Evolutionary conservation across 371 early-diverging fungal genomes (phyloP).

Genomic region (Mortierella sp.): DNA sequence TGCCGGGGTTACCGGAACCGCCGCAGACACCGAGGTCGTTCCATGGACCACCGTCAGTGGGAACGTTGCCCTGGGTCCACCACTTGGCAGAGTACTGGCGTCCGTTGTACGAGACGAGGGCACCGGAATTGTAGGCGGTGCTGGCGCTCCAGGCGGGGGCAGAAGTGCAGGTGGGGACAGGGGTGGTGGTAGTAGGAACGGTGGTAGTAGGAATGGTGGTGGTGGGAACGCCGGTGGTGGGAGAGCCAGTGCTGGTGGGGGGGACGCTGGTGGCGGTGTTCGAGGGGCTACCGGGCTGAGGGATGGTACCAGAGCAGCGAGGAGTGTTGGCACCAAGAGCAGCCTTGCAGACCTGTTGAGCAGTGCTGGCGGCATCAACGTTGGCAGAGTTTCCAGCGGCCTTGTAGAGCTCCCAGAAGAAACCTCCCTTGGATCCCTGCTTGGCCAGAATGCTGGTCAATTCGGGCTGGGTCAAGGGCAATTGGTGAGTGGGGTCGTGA

Average conservation of each 20-base stretch:
- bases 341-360: constrained; percentile 52
- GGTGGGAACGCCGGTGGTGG: constrained; percentile 4
- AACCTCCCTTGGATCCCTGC: constrained; percentile 49
- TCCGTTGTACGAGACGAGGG: constrained; percentile 60
- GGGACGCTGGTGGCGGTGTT: not conserved
- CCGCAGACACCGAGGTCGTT: constrained; percentile 43
- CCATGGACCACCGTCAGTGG: constrained; percentile 51
- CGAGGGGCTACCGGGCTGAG: constrained; percentile 18
- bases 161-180: constrained; percentile 24
- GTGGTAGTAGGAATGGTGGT: constrained; percentile 3
- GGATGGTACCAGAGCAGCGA: constrained; percentile 51
- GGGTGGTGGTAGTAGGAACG: constrained; percentile 10
- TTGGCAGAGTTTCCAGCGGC: constrained; percentile 25
- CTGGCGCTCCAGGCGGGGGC: constrained; percentile 52
- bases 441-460: constrained; percentile 28
- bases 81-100: constrained; percentile 50
- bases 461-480: constrained; percentile 46
- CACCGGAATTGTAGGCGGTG: constrained; percentile 53
- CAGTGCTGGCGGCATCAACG: constrained; percentile 34
- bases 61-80: constrained; percentile 54
- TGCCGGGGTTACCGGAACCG: constrained; percentile 11
- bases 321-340: constrained; percentile 46
- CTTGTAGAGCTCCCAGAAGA: constrained; percentile 56
- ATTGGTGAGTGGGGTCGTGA: constrained; percentile 48
- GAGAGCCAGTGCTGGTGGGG: constrained; percentile 3